Base-by-base conservation (phyloP, 768 basidiomycete species). In the Lentinus tigrinus region DNA sequence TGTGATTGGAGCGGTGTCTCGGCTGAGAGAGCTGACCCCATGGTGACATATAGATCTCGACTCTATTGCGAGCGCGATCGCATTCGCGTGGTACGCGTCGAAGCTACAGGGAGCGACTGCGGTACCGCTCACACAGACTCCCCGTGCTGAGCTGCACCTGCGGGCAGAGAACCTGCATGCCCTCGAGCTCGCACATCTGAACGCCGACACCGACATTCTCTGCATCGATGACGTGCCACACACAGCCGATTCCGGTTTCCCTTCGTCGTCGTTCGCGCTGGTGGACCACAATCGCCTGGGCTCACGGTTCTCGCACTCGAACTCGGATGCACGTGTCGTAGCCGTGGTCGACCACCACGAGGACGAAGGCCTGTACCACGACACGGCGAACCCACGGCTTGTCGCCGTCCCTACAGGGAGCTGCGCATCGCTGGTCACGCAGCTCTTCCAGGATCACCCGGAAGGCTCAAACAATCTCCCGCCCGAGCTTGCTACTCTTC, bases 301-400 rank as follows among this genome's bases (percentile, higher is more conserved):
- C 26, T 65, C 74, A 1, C 65, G 66, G 37, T 88, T 83, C 68
- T 62, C 72, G 2, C 38, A 58, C 3, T 69, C 73, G 39, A 78
- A 77, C 60, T 72, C 77, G 0, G 67, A 70, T 36, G 73, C 77
- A 0, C 72, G 73, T n/a, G 92, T 98, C 10, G 77, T 82, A 0
- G 87, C 89, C 3, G 77, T 98, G 52, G 75, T 98, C 26, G 97
- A 99, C 70, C 96, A 99, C 68, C 95, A 98, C 67, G 85, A 79
- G 16, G 96, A 99, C 70, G 95, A 98, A 66, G 77, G 80, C 0
- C 71, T 78, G 1, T 82, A 97, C 70, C 71, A 70, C 4, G 78
- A 82, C 52, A 81, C 76, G 1, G 85, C 85, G 0, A 72, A 79
- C n/a, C 88, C 90, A 3, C 83, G 95, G 21, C 72, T 84, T 55